phyloP scores from a whole-genome alignment of 345 rosid species.

The Populus euphratica region DNA sequence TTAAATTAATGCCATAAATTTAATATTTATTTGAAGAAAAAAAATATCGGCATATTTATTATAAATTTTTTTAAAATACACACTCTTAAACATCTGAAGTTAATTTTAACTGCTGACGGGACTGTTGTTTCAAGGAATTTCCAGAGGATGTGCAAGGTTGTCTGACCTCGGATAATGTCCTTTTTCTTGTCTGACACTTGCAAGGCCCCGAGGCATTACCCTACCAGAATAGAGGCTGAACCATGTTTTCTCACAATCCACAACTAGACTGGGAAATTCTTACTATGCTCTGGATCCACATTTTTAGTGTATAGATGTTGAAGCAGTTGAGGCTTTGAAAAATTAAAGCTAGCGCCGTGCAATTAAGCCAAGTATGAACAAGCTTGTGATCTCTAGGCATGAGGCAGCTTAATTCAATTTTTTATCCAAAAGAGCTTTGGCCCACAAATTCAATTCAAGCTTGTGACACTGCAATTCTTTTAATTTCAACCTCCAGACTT shows the following conservation, averaged over 20 bases:
- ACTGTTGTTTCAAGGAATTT: no score
- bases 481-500: neutral
- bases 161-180: neutral
- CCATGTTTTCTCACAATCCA: neutral
- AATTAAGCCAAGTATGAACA: neutral
- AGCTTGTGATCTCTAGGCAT: conserved; percentile 8
- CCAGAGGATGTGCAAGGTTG: neutral
- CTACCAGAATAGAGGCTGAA: no score
- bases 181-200: no score
- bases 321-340: neutral
- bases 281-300: neutral
- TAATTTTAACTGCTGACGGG: no score
- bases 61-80: no score
- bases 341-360: conserved; percentile 3
- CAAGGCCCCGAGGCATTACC: neutral
- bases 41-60: no score
- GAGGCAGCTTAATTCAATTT: neutral
- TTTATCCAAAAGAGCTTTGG: neutral
- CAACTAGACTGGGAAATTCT: neutral
- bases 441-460: neutral
- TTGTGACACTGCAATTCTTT: neutral
- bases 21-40: no score
- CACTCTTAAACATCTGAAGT: no score
- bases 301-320: neutral
- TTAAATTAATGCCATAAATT: no score